Evolutionary conservation across 176 grass and related monocot genomes (phyloP).

Genomic region (Alloteropsis semialata): DNA sequence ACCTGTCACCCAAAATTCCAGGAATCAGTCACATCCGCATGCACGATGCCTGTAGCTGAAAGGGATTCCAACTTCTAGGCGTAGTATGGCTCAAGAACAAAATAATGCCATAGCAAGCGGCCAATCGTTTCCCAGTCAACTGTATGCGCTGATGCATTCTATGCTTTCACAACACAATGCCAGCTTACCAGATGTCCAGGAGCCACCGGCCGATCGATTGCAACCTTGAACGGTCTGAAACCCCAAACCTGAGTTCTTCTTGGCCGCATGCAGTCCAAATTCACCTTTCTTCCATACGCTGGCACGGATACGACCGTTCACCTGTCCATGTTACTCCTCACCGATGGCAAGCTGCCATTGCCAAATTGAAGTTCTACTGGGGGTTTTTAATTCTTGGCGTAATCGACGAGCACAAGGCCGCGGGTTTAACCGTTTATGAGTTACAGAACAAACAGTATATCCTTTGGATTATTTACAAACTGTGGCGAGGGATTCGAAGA

Average conservation of each 20-base stretch:
- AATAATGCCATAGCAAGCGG: neutral
- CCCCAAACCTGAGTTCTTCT: neutral
- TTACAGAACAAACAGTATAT: neutral
- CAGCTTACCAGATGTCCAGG: neutral
- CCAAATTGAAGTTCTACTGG: neutral
- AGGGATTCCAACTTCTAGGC: neutral
- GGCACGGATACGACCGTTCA: neutral
- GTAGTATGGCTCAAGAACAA: no score
- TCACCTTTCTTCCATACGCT: neutral
- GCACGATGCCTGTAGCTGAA: neutral
- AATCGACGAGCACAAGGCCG: neutral
- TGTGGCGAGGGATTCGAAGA: conserved; percentile 16
- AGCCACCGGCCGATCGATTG: neutral
- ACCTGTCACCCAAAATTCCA: neutral
- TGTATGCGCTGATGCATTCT: neutral
- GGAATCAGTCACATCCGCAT: neutral
- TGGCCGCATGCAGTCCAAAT: neutral
- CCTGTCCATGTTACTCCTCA: neutral
- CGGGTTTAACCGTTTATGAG: neutral
- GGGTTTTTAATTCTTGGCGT: neutral
- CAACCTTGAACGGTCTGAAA: neutral
- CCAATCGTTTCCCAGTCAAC: neutral
- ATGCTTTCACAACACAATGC: neutral
- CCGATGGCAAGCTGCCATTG: no score
- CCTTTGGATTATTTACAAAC: neutral